Conservation (phyloP, 805 yeast genomes). For the Sungouiella blattae region DNA sequence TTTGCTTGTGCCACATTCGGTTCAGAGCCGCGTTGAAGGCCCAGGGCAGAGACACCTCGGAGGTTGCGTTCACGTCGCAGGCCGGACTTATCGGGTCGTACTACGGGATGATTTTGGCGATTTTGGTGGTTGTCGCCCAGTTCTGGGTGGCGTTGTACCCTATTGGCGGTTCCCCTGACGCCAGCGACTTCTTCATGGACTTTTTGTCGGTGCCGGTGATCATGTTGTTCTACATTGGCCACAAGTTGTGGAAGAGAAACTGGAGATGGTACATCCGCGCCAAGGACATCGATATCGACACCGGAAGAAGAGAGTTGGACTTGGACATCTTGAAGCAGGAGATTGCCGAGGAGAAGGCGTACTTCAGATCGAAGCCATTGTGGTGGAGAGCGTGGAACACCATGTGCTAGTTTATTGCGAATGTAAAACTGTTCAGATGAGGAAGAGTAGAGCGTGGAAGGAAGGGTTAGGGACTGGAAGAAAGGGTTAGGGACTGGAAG, state of each 20-base stretch:
- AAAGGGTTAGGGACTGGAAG: too few relatives aligned
- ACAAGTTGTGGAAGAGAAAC: constrained; percentile 49
- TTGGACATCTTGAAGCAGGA: constrained; percentile 40
- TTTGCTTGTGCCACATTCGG: constrained; percentile 23
- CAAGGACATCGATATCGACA: constrained; percentile 33
- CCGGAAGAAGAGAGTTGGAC: constrained; percentile 38
- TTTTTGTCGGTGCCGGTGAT: constrained; percentile 66
- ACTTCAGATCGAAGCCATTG: constrained; percentile 42
- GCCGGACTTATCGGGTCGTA: constrained; percentile 53
- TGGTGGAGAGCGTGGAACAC: constrained; percentile 50
- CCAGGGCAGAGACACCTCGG: constrained; percentile 28
- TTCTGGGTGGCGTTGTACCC: constrained; percentile 68
- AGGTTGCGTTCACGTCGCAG: constrained; percentile 52
- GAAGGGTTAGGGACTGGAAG: too few relatives aligned
- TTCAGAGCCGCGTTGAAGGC: constrained; percentile 22
- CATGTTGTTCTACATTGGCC: constrained; percentile 51
- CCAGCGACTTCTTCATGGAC: constrained; percentile 51
- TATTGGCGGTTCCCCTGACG: constrained; percentile 32
- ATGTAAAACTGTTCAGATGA: too few relatives aligned
- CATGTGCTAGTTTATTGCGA: constrained; percentile 49
- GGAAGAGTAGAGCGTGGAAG: too few relatives aligned
- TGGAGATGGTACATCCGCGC: constrained; percentile 30
- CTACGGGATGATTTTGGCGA: constrained; percentile 47
- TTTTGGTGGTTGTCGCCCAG: constrained; percentile 53
- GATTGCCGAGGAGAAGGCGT: constrained; percentile 53